Conservation (phyloP, 495 filamentous ascomycete genomes). For the Xylaria sp. region DNA sequence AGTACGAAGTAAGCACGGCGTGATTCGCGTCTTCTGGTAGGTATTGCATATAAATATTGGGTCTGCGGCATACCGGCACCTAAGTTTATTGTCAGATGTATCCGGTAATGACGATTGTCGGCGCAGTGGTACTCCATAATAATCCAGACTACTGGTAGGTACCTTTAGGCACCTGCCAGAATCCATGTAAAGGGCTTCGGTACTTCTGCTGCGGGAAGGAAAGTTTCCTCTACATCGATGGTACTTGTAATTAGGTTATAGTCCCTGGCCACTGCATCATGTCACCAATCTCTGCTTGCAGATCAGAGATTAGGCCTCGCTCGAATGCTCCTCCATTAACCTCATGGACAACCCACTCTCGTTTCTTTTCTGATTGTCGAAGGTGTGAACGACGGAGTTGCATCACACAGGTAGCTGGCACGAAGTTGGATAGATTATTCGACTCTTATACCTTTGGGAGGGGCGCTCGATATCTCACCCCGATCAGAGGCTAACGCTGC, state of each 20-base stretch:
- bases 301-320: constrained; percentile 8
- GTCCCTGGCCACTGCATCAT: not conserved
- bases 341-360: constrained; percentile 1
- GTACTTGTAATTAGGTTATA: constrained; percentile 23
- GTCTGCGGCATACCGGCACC: not conserved
- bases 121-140: constrained; percentile 1
- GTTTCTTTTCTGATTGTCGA: constrained; percentile 10
- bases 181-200: constrained; percentile 2
- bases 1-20: not conserved
- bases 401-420: constrained; percentile 1
- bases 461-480: not conserved
- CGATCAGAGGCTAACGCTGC: too few relatives aligned
- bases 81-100: not conserved
- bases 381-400: constrained; percentile 3
- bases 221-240: constrained; percentile 21
- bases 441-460: not conserved
- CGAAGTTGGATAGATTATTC: not conserved
- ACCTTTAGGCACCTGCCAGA: not conserved
- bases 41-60: not conserved
- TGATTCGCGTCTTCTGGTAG: not conserved
- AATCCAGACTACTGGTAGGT: not conserved
- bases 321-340: not conserved
- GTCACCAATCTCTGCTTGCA: constrained; percentile 4
- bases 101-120: constrained; percentile 18
- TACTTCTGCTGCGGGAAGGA: constrained; percentile 6